Evolutionary conservation across 2,329 filamentous ascomycete genomes (phyloP), one percentile per base, ranked within the genome.

Genomic region (Albifimbria verrucaria): DNA sequence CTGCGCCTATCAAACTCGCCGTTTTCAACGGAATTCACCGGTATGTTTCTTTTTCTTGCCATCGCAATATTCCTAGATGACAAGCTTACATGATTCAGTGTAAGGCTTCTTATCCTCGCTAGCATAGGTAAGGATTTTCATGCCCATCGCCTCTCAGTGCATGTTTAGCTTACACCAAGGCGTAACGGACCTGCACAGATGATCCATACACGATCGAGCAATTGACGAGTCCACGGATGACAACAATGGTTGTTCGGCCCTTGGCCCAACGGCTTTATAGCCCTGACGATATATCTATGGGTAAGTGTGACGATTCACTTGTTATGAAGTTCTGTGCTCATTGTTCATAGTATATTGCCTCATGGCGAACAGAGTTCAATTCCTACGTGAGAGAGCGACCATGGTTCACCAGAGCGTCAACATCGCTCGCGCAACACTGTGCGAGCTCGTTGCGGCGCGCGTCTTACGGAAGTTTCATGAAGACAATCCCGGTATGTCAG

Each of bases 371-470:
- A 78, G 85, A 15, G 79, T 85, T 51, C 84, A 89, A 56, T 90
- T 90, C 62, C 74, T 88, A 26, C 80, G 84, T 43, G 84, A 89
- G 60, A 85, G 88, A 61, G 75, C 80, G 52, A 81, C 84, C 57
- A 75, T 82, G 42, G 80, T 88, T 55, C 84, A 88, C 59, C 85
- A 89, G 66, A 87, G 83, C 5, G 84, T 90, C 52, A 87, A 87
- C 61, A 74, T 83, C 11, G 88, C 87, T 2, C 79, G 87, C 39
- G 87, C 87, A 2, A 77, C 81, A 28, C 72, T 90, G 7, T 90
- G 87, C 65, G 87, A 90, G 65, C 69, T 90, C 10, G 76, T 89
- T 2, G 87, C 87, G 2, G 81, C 79, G 58, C 81, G 86, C 50
- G 76, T 90, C 12, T 73, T 90, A 21, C 80, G 87, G 32, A 81